phyloP scores from a whole-genome alignment of 1,139 yeast species.

The Yamadazyma friedrichii region DNA sequence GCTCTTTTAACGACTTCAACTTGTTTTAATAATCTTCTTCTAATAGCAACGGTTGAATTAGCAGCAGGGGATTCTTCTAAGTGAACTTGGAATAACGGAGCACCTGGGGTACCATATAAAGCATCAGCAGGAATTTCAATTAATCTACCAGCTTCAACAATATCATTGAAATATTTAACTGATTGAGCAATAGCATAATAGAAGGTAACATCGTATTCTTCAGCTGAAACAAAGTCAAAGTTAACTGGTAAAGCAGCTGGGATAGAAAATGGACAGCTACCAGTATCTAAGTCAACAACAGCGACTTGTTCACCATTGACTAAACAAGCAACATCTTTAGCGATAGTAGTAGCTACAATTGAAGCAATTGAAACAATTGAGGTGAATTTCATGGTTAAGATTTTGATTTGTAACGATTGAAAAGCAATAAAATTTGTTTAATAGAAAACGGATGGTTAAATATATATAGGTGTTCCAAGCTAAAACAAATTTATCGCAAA shows the following conservation, averaged over 20 bases:
- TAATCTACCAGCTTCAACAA: constrained; percentile 34
- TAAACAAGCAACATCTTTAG: constrained; percentile 38
- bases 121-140: constrained; percentile 33
- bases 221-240: constrained; percentile 27
- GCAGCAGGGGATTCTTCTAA: constrained; percentile 27
- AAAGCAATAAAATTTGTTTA: background rate
- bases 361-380: constrained; percentile 19
- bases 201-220: constrained; percentile 36
- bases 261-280: constrained; percentile 38
- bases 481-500: too few species aligned
- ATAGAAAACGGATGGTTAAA: too few species aligned
- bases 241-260: constrained; percentile 27
- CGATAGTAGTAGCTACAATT: constrained; percentile 21
- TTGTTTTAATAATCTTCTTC: constrained; percentile 34
- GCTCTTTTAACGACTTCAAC: constrained; percentile 16
- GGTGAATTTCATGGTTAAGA: constrained; percentile 13
- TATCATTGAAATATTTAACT: constrained; percentile 33
- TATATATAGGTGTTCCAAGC: too few species aligned
- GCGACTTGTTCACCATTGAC: constrained; percentile 33
- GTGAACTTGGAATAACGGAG: constrained; percentile 33
- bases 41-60: constrained; percentile 44
- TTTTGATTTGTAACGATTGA: background rate
- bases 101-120: constrained; percentile 23
- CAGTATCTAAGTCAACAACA: constrained; percentile 42
- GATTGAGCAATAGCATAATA: constrained; percentile 31